These are phyloP conservation scores for Pyrenophora tritici-repentis DNA, from an alignment of 2,329 filamentous ascomycete genomes.

Conservation along the genomic window DNA sequence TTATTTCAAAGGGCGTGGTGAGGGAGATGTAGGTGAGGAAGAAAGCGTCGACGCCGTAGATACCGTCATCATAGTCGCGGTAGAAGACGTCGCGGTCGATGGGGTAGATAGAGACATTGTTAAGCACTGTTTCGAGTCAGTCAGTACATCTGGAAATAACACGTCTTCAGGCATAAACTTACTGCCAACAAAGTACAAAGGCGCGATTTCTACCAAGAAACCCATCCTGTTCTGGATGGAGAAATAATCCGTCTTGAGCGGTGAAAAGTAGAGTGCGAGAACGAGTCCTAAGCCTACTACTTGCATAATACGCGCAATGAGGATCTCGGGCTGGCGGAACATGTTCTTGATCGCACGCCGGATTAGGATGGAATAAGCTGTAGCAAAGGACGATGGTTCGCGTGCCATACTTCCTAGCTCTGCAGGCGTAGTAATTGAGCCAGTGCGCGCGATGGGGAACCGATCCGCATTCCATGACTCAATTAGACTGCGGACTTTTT, in stretches of 20 bases:
- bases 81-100: conserved; percentile 76
- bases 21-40: conserved; percentile 71
- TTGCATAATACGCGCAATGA: conserved; percentile 46
- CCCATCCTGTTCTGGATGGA: conserved; percentile 75
- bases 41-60: conserved; percentile 74
- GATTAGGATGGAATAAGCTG: conserved; percentile 70
- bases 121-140: conserved; percentile 58
- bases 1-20: conserved; percentile 73
- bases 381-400: conserved; percentile 64
- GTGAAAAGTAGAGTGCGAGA: conserved; percentile 64
- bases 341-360: conserved; percentile 69
- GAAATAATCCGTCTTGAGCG: conserved; percentile 69
- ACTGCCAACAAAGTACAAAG: conserved; percentile 73
- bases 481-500: conserved; percentile 66
- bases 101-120: conserved; percentile 77
- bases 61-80: conserved; percentile 73
- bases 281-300: conserved; percentile 46
- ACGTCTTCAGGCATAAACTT: conserved; percentile 4
- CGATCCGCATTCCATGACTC: conserved; percentile 58
- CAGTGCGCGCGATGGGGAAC: conserved; percentile 29
- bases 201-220: conserved; percentile 72
- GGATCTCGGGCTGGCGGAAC: conserved; percentile 45
- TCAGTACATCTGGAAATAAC: too few species aligned
- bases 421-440: conserved; percentile 66
- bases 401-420: conserved; percentile 72